Conservation (phyloP, 2,329 filamentous ascomycete genomes). For the Aspergillus pseudoviridinutans region DNA sequence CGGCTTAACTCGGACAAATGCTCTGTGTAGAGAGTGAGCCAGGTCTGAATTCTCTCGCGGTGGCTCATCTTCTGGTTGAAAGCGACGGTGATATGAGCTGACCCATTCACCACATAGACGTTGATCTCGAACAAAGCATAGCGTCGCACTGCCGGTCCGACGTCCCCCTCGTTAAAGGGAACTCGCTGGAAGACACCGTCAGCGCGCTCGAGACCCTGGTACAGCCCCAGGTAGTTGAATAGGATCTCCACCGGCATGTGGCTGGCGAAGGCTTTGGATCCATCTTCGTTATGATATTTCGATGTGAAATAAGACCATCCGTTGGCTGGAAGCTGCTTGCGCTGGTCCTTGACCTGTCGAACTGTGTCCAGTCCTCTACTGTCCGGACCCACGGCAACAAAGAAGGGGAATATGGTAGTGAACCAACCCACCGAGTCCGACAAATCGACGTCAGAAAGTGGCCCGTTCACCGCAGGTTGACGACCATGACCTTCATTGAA, state of each 20-base stretch:
- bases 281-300: not conserved
- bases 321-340: not conserved
- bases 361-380: not conserved
- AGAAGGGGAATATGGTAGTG: constrained; percentile 8
- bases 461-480: constrained; percentile 11
- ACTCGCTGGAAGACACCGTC: not conserved
- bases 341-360: not conserved
- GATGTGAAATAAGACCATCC: not conserved
- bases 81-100: not conserved
- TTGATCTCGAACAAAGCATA: constrained; percentile 7
- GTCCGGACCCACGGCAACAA: not conserved
- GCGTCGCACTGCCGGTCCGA: not conserved
- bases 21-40: not conserved
- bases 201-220: not conserved
- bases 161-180: not conserved
- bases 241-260: not conserved
- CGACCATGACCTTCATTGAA: constrained; percentile 23
- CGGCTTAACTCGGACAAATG: not conserved
- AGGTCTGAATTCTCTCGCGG: not conserved
- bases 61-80: not conserved
- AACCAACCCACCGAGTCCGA: constrained; percentile 23
- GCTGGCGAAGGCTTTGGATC: not conserved
- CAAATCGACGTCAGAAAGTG: constrained; percentile 10
- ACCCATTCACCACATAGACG: not conserved
- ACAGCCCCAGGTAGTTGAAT: constrained; percentile 3